These are phyloP conservation scores for Gossypium herbaceum DNA, from an alignment of 345 rosid genomes.

Conservation along the genomic window DNA sequence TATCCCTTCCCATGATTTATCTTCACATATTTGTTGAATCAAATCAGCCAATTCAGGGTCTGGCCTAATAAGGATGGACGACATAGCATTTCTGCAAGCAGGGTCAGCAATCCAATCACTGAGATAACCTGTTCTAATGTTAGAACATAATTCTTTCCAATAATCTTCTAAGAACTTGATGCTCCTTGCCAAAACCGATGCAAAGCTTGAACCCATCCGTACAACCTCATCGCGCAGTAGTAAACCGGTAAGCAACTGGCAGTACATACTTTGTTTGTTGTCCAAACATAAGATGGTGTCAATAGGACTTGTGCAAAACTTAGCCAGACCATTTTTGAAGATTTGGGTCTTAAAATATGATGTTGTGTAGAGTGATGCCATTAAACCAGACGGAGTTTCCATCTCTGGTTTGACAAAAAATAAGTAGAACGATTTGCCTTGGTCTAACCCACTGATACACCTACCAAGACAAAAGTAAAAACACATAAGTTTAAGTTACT, in stretches of 20 bases:
- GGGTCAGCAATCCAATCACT: not conserved
- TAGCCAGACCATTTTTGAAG: no score
- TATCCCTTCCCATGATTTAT: not conserved
- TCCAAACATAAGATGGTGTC: no score
- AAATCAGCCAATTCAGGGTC: no score
- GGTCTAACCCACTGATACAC: not conserved
- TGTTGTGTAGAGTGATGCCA: not conserved
- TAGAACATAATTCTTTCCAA: no score
- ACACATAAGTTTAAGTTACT: no score
- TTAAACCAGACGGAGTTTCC: no score
- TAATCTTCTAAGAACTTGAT: not conserved
- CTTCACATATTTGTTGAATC: no score
- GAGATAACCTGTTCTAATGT: no score
- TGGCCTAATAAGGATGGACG: not conserved
- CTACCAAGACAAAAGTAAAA: not conserved
- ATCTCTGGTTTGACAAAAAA: slow-evolving; percentile 18
- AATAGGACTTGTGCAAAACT: no score
- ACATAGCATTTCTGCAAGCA: not conserved
- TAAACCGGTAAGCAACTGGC: no score
- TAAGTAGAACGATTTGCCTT: slow-evolving; percentile 55
- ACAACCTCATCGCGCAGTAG: not conserved
- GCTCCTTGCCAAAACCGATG: not conserved
- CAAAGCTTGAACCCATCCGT: not conserved
- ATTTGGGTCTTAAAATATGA: no score
- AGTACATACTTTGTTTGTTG: no score